Evolutionary conservation across 306 rosid genomes (phyloP), one percentile per base, ranked within the genome.

Genomic region (Calophaca sinica): DNA sequence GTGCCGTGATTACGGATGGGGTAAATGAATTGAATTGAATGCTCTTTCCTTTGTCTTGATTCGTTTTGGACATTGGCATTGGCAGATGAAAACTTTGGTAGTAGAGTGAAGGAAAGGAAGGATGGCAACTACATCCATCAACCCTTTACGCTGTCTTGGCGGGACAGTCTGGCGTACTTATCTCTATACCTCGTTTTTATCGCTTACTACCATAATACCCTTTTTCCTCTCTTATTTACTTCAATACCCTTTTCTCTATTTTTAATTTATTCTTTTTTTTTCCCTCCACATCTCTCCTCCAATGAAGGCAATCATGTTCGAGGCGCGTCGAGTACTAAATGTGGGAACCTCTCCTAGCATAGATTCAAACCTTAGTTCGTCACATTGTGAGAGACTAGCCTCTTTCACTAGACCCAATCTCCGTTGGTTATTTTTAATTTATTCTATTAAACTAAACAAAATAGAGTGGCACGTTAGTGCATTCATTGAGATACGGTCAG

Each of bases 91-190:
- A 70, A 51, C 38, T 9, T 74, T 48, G 29, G 69, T 59, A 35
- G 55, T 7, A 14, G 70, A 68, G 70, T 26, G 58, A 29, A 35
- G 7, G 51, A 12, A 29, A 35, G 7, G 51, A 12, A 4, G 20
- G 1, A 20, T 31, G 68, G 75, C 26, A 58, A 29, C 62, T 42
- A 42, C 72, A 64, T 53, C 10, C 59, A 52, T 54, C 69, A 42
- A 14, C 72, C 70, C 75, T 70, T 75, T 80, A 60, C 54, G 54
- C 53, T 72, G 82, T 65, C 63, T 85, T 92, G 90, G 91, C 86
- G 87, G 93, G 93, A 92, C 96, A 93, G 90, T 84, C 96, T 93
- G 96, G 89, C 93, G 65, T 64, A 49, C 78, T 80, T 77, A 78
- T 80, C 84, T 52, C 61, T 50, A 10, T 53, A 36, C 93, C 93